phyloP scores from a whole-genome alignment of 148 eudicot species.

The Chenopodium berlandieri region DNA sequence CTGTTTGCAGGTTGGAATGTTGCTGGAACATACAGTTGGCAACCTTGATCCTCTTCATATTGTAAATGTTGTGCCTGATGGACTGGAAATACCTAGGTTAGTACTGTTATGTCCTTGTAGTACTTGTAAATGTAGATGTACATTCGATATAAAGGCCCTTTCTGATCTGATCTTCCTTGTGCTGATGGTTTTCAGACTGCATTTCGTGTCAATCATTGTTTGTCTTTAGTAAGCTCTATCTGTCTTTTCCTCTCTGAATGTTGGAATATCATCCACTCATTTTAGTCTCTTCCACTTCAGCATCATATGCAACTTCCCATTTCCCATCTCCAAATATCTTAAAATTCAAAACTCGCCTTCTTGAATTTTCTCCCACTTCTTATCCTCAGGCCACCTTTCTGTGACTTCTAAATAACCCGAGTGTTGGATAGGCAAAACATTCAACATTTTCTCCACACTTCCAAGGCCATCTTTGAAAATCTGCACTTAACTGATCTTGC shows the following conservation, averaged over 20 bases:
- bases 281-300: background rate
- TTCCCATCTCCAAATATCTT: too few relatives aligned
- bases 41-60: slow-evolving; percentile 94
- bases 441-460: too few relatives aligned
- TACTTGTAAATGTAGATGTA: background rate
- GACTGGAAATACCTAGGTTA: slow-evolving; percentile 94
- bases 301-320: background rate
- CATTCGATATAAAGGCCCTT: background rate
- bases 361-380: too few relatives aligned
- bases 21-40: slow-evolving; percentile 96
- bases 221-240: background rate
- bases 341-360: too few relatives aligned
- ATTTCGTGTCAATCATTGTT: background rate
- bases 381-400: too few relatives aligned
- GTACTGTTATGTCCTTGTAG: slow-evolving; percentile 18
- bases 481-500: too few relatives aligned
- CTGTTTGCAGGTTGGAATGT: slow-evolving; percentile 70
- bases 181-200: background rate
- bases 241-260: background rate
- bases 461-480: too few relatives aligned
- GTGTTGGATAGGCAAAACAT: too few relatives aligned
- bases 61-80: slow-evolving; percentile 90
- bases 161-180: background rate
- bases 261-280: background rate
- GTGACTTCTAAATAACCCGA: too few relatives aligned